Conservation (phyloP, 257 asterid species). For the Capsicum chinense region DNA sequence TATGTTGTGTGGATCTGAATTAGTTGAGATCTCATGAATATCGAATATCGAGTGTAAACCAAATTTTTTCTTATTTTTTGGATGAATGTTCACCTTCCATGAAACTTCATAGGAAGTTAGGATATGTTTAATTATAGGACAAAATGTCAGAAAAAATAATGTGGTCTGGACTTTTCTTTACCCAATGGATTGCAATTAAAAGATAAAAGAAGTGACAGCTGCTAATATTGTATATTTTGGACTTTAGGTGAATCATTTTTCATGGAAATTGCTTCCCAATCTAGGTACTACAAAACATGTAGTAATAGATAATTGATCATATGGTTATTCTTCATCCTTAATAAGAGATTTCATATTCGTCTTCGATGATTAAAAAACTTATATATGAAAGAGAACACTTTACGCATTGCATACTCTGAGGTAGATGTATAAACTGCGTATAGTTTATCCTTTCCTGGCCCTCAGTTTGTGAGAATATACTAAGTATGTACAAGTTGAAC, state of each 20-base stretch:
- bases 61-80: not conserved
- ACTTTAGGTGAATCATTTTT: not conserved
- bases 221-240: not conserved
- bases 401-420: too few relatives aligned
- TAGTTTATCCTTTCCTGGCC: too few relatives aligned
- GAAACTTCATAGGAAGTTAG: not conserved
- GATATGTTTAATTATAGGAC: slow-evolving; percentile 2
- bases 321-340: not conserved
- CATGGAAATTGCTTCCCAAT: slow-evolving; percentile 18
- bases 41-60: too few relatives aligned
- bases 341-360: not conserved
- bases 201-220: not conserved
- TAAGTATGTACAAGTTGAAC: not conserved
- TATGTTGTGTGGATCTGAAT: too few relatives aligned
- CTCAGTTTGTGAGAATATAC: too few relatives aligned
- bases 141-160: not conserved
- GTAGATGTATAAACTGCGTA: too few relatives aligned
- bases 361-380: not conserved
- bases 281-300: not conserved
- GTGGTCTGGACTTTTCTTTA: not conserved
- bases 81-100: not conserved
- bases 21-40: too few relatives aligned
- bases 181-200: not conserved
- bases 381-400: too few relatives aligned
- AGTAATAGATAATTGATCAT: too few relatives aligned